These are phyloP conservation scores for Kodamaea suecica DNA, from an alignment of 1,139 yeast species.

Conservation along the genomic window DNA sequence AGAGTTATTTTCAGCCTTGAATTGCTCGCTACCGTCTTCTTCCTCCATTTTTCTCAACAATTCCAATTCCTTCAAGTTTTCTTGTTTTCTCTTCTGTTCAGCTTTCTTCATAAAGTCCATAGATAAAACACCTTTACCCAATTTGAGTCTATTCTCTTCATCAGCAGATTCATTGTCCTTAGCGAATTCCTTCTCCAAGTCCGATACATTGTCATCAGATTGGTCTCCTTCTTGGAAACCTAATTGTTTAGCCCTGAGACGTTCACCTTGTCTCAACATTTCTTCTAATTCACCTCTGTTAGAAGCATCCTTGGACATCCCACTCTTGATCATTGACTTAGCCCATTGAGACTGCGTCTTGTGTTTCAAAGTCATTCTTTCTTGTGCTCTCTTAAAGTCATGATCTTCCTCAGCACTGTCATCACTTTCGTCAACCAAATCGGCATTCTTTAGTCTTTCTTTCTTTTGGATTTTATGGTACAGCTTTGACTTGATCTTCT, in stretches of 20 bases:
- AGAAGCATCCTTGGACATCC: constrained; percentile 80
- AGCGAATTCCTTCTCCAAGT: constrained; percentile 48
- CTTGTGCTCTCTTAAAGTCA: constrained; percentile 75
- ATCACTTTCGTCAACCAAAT: constrained; percentile 64
- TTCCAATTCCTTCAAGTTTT: constrained; percentile 53
- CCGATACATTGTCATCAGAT: constrained; percentile 48
- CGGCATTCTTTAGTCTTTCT: constrained; percentile 69
- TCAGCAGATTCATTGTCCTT: constrained; percentile 32
- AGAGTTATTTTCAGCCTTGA: constrained; percentile 28
- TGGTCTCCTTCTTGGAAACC: constrained; percentile 61
- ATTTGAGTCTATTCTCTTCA: constrained; percentile 32
- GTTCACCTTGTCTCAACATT: constrained; percentile 86
- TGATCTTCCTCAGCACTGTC: constrained; percentile 64
- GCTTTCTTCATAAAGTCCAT: constrained; percentile 97
- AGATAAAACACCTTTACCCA: constrained; percentile 84
- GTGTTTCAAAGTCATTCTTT: constrained; percentile 89
- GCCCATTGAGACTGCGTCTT: constrained; percentile 92
- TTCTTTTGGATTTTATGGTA: constrained; percentile 84
- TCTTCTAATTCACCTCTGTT: constrained; percentile 90
- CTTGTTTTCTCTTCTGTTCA: constrained; percentile 57
- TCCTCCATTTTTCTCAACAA: constrained; percentile 45
- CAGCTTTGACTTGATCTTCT: constrained; percentile 90
- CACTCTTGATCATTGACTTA: constrained; percentile 82
- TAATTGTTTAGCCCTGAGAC: constrained; percentile 66
- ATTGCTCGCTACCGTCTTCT: constrained; percentile 42